Conservation (phyloP, 1,139 yeast species). For the Schwanniomyces etchellsii region DNA sequence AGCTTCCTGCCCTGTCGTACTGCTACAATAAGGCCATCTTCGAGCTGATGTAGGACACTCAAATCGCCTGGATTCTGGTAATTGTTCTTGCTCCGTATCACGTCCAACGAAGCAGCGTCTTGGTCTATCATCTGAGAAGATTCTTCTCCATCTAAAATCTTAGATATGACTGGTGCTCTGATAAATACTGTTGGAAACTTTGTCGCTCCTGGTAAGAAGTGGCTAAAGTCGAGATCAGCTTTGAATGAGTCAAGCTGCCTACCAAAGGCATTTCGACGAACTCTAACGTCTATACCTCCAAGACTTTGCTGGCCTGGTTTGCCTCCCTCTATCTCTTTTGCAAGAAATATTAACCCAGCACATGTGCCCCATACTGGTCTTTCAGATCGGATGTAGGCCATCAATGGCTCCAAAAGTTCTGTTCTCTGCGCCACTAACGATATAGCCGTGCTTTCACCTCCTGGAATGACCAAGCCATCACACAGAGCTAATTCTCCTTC, state of each 20-base stretch:
- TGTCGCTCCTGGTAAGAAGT: conserved; percentile 35
- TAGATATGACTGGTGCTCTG: conserved; percentile 69
- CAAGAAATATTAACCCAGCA: conserved; percentile 72
- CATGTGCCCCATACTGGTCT: conserved; percentile 83
- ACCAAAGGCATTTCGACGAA: conserved; percentile 73
- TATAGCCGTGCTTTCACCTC: conserved; percentile 79
- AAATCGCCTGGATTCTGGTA: conserved; percentile 28
- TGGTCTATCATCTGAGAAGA: not conserved
- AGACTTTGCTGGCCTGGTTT: conserved; percentile 53
- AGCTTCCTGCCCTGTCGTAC: conserved; percentile 63
- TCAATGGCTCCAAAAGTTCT: conserved; percentile 50
- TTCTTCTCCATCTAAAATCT: conserved; percentile 18
- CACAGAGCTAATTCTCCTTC: conserved; percentile 43
- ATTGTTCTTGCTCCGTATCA: conserved; percentile 20
- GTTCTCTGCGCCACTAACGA: conserved; percentile 68
- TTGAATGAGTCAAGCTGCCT: conserved; percentile 69
- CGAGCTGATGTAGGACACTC: conserved; percentile 37
- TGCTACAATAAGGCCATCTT: conserved; percentile 53
- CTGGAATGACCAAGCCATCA: conserved; percentile 67
- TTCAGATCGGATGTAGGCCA: conserved; percentile 42
- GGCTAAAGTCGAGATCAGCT: conserved; percentile 40
- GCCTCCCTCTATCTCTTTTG: conserved; percentile 52
- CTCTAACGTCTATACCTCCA: conserved; percentile 63
- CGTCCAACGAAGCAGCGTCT: conserved; percentile 13
- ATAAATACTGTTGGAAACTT: conserved; percentile 63